These are phyloP conservation scores for Ulota crispa DNA, from an alignment of 225 moss, liverwort and hornwort species.

Conservation along the genomic window DNA sequence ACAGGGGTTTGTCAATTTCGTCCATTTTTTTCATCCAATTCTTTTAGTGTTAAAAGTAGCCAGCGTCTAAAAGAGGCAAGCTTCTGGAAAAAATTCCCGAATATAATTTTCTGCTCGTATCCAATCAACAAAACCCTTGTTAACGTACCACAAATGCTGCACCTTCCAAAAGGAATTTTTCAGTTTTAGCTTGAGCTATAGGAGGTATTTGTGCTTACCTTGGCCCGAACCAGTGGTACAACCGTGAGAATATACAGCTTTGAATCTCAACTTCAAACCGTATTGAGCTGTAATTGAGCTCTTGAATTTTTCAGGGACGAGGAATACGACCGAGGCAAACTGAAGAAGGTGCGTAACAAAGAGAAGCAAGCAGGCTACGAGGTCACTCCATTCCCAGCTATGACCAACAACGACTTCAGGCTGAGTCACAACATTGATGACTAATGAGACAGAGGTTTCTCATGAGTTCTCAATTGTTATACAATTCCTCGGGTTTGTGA, in stretches of 20 bases:
- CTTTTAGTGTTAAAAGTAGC: too few relatives aligned
- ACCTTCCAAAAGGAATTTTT: background rate
- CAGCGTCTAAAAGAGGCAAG: too few relatives aligned
- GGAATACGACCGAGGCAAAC: conserved; percentile 61
- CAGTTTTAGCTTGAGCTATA: background rate
- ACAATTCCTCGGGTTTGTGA: conserved; percentile 9
- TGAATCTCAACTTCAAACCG: background rate
- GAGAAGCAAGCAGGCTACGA: conserved; percentile 35
- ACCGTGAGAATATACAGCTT: background rate
- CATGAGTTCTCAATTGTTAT: background rate
- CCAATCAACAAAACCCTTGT: too few relatives aligned
- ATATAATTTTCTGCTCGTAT: too few relatives aligned
- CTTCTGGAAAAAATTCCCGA: too few relatives aligned
- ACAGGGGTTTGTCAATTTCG: too few relatives aligned
- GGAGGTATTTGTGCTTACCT: background rate
- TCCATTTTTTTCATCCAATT: too few relatives aligned
- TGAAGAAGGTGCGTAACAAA: conserved; percentile 54
- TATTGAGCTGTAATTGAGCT: background rate
- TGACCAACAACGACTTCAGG: conserved; percentile 35
- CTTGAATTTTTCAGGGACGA: conserved; percentile 45
- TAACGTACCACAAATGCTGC: too few relatives aligned
- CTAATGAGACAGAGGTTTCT: conserved; percentile 12
- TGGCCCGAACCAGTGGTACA: background rate
- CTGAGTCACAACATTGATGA: conserved; percentile 18
- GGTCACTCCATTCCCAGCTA: conserved; percentile 52